These are phyloP conservation scores for Fusarium buxicola DNA, from an alignment of 2,329 filamentous ascomycete genomes.

Conservation along the genomic window DNA sequence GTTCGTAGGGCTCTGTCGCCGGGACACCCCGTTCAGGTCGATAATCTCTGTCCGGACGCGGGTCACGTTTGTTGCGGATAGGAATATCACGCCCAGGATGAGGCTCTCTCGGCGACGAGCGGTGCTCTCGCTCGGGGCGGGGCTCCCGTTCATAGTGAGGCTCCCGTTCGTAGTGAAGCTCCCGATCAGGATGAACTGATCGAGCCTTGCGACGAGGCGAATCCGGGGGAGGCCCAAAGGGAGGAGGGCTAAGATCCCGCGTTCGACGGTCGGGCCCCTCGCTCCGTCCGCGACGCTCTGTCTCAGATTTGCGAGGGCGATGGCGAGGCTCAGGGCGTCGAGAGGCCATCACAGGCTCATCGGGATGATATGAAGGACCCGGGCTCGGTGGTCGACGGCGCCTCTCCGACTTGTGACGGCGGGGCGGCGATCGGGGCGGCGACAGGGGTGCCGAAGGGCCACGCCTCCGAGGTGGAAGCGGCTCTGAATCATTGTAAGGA, in stretches of 20 bases:
- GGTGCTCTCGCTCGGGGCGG: conserved; percentile 17
- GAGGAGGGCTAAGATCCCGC: conserved; percentile 32
- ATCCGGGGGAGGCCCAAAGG: conserved; percentile 34
- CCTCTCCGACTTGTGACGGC: conserved; percentile 41
- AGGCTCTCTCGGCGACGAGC: conserved; percentile 19
- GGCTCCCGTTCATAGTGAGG: neutral
- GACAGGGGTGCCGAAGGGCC: conserved; percentile 13
- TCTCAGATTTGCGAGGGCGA: conserved; percentile 22
- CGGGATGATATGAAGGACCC: conserved; percentile 28
- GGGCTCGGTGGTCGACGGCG: conserved; percentile 38
- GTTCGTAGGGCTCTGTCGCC: conserved; percentile 18
- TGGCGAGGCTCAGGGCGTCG: conserved; percentile 16
- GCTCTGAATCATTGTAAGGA: conserved; percentile 31
- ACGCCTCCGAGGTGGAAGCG: conserved; percentile 21
- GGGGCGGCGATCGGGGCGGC: conserved; percentile 32
- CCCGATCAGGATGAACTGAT: conserved; percentile 32
- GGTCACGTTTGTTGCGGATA: conserved; percentile 20
- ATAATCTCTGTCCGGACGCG: conserved; percentile 18
- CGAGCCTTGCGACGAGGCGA: conserved; percentile 35
- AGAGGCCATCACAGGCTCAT: conserved; percentile 23
- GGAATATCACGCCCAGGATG: conserved; percentile 20
- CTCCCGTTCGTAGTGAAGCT: neutral
- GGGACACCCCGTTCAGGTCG: conserved; percentile 21
- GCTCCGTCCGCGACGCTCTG: conserved; percentile 42
- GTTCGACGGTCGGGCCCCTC: conserved; percentile 27